Base-by-base conservation (phyloP, 257 asterid genomes). In the Nicotiana attenuata region DNA sequence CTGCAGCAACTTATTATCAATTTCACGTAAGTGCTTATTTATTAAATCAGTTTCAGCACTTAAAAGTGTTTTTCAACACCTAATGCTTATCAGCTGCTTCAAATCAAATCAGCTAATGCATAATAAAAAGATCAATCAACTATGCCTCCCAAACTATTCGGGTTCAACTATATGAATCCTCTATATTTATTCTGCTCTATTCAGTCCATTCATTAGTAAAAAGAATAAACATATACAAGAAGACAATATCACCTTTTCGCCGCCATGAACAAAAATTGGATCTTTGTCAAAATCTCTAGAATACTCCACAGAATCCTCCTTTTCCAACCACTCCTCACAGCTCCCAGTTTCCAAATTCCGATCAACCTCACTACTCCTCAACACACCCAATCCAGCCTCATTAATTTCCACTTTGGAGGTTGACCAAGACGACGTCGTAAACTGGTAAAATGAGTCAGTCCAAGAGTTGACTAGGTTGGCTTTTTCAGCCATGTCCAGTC, bases 381-480 rank as follows among this genome's bases (percentile, higher is more conserved):
- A 69, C 35, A 20, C 78, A 69, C 3, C 57, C n/a, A 69, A 5
- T 13, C 78, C 78, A 69, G 56, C 9, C 0, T 73, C 79, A 73
- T 14, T 10, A 71, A 38, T 63, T 28, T 71, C 87, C 22, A 19
- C 65, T 8, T 65, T 10, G 0, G 76, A 0, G 0, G 57, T 3
- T 73, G 79, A 55, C 86, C 81, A 76, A 47, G 87, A 84, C 45
- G 87, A 85, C 71, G 82, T 45, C 10, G 97, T 91, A 82, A 90
- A 94, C 88, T 84, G 87, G 89, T 93, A 90, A 85, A 96, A 92
- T 0, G 99, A 92, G 87, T 96, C 98, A 77, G 97, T 93, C 99
- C 97, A 95, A 1, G 97, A 90, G 90, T 94, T 92, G 78, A 96
- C 93, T 66, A 93, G 77, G 89, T 92, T 96, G 3, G 88, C 93